Base-by-base conservation (phyloP, 352 stramenopile genomes). In the Globisporangium echinulatum region DNA sequence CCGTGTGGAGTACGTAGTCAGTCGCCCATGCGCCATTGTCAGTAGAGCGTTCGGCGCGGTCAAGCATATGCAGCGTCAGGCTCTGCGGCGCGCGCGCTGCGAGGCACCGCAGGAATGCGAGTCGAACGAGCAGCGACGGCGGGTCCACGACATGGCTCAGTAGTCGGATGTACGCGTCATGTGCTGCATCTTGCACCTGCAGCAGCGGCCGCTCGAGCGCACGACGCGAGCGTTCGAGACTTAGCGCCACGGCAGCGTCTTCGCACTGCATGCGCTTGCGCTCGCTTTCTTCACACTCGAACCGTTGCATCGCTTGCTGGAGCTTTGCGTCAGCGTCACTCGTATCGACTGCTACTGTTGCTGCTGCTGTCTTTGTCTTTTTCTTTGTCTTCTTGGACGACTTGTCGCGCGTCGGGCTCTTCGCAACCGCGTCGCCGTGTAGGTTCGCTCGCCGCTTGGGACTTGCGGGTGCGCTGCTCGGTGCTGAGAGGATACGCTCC, bases 101-200 rank as follows among this genome's bases (percentile, higher is more conserved):
- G 37, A 88, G 63, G 55, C 77, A 85, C 2, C 70, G 58, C 10
- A 79, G 66, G 38, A 90, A 85, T 8, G 74, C 64, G 5, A 88
- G 59, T 10, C 75, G 69, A 50, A 63, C 69, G 17, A 90, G 62
- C 46, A 79, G 66, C 5, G 74, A 75, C 9, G 67, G 71, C 5
- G 71, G 71, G 44, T 82, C 77, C 33, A 79, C 72, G 37, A 80
- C 85, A n/a, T 84, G 69, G 3, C 60, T 71, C 13, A 90, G 57
- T 6, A 86, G 66, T 0, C 73, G 72, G 10, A 82, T 67, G 49
- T 84, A 79, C 15, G 67, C 67, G 33, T 85, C 75, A 39, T 79
- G 61, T 2, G 76, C 72, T 37, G 64, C 17, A 49, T 90, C 78
- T 66, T 90, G 74, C 11, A 64, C 46, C 14, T 74, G 71, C 1